Evolutionary conservation across 73 alveolate species (phyloP), one percentile per base, ranked within the genome.

Genomic region (Blepharisma japonicum): DNA sequence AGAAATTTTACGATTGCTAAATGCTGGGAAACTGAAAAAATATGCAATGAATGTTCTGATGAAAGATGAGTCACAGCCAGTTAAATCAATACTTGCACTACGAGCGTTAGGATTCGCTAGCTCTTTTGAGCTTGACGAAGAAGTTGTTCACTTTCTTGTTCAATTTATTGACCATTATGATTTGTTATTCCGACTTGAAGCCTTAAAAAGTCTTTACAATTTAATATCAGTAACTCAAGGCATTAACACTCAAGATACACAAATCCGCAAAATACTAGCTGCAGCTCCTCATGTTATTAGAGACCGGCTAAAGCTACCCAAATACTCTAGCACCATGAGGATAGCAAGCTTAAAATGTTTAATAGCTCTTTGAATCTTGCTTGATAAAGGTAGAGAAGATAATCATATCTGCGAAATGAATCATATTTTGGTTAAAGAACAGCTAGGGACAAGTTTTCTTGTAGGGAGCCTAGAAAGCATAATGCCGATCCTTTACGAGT

Each of bases 371-470:
- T 61, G 74, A 39, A 25, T 25, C 2, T 20, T n/a, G 14, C 47
- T 61, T 8, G 74, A 61, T 61, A 61, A 61, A 61, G 74, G 74
- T 61, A 61, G 23, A 61, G 74, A 61, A 25, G 74, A 61, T 48
- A 14, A n/a, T 14, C 14, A 61, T 61, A 39, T 39, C 39, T 14
- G 47, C 39, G 47, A 61, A 25, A 61, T 61, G 74, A 14, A 14
- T 4, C 74, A 61, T 25, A 61, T 61, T 25, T 61, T 61, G 5
- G 74, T 61, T 5, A 61, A 61, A 61, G 74, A 61, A 25, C 74
- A 61, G 74, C 3, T 61, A 9, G 74, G 74, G 46, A 61, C 47
- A 14, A 61, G 74, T 25, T 61, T 61, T 25, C 74, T 61, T 5
- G 74, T 61, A 14, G 74, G 74, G 46, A 20, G 50, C 39, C 5